Base-by-base conservation (phyloP, 139 green algal species). In the Volvox africanus region DNA sequence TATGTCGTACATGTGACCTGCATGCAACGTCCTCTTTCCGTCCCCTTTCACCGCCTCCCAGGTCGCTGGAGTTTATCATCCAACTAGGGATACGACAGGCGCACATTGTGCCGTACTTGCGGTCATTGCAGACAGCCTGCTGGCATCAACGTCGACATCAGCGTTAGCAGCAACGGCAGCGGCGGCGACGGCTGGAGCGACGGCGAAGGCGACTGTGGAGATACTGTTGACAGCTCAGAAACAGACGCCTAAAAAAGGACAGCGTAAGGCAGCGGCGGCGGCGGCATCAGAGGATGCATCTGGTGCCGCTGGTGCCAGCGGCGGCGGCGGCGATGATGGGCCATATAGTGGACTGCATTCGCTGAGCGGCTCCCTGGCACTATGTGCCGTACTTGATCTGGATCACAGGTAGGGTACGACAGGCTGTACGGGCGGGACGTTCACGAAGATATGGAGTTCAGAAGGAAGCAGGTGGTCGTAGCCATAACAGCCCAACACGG, bases 321-420 rank as follows among this genome's bases (percentile, higher is more conserved):
- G 87, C 76, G 55, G 24, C 55, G 76, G 2, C 28, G 18, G 14
- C 19, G 30, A 19, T 14, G 83, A n/a, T 77, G 16, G 61, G 61
- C 21, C 61, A 30, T 37, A 61, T 30, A 61, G 26, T 18, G 24
- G 26, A 22, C 65, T 77, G 30, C 28, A 36, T 32, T 17, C 82
- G 13, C 35, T 89, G 68, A 81, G 84, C 37, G 22, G 69, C n/a
- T 89, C 85, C 12, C 71, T 89, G 69, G 69, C 85, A n/a, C 85
- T 89, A 50, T 89, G 82, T 73, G 89, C 81, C 16, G 18, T 92
- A 35, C 81, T 92, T 32, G 89, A 92, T 20, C 55, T 92, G 81
- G 89, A 92, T 28, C 80, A 91, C 79, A 73, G 88, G 88, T 91
- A 35, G 78, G 67, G 17, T 77, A 17, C n/a, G n/a, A n/a, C n/a